Base-by-base conservation (phyloP, 768 basidiomycete species). In the Glaciozyma martinii region DNA sequence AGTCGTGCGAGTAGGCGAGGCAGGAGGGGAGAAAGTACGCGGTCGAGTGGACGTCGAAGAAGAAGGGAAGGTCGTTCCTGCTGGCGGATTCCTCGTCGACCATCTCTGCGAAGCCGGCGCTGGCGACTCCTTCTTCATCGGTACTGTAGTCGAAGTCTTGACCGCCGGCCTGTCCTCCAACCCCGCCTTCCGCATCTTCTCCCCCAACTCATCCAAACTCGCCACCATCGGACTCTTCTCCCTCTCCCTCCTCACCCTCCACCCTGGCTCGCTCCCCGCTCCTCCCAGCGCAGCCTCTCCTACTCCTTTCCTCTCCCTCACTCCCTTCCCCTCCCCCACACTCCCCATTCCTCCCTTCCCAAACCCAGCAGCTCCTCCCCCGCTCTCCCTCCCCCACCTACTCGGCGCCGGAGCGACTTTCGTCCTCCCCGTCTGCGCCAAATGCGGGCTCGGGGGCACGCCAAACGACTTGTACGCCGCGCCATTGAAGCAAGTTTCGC, bases 401-500 rank as follows among this genome's bases (percentile, higher is more conserved):
- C 50, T 63, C 42, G 68, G 64, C 13, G 68, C 43, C 2, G 68
- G 68, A 3, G 43, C 37, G 7, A 40, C 37, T 40, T 40, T 40
- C 37, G 37, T 13, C 12, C 37, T 6, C 5, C 37, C 37, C 12
- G 37, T 7, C 12, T 40, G 37, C 12, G 37, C 29, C 8, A 63
- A 60, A 30, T 66, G 65, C 0, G 65, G 65, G 9, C 62, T 61
- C 1, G 65, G 62, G 0, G 62, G 59, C 23, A 66, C 56, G 16
- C 60, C 59, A 19, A 29, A 37, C 1, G 44, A 23, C 32, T 59
- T 59, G 62, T 56, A 64, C 0, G 68, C 57, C 18, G 47, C 60
- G 40, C 46, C 42, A 62, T 70, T 65, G 65, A 70, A 70, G 60
- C 68, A 70, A 5, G 46, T 30, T 33, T 66, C 65, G 62, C 68